These are phyloP conservation scores for Aspergillus tanneri DNA, from an alignment of 2,329 filamentous ascomycete genomes.

Conservation along the genomic window DNA sequence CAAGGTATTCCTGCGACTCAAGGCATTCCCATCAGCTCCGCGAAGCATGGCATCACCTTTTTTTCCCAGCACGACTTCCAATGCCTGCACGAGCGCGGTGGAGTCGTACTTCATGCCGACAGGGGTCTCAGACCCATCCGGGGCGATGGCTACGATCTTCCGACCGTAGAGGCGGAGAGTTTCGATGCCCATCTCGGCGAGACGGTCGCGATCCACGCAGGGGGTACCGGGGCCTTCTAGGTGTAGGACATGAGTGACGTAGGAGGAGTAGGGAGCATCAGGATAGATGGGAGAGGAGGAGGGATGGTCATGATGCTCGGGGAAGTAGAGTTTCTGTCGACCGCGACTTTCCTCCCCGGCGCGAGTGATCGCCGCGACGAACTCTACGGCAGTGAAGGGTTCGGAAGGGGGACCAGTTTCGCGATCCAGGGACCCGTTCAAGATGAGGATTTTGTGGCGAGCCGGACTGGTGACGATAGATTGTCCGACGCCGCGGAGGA, in stretches of 20 bases:
- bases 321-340: conserved; percentile 21
- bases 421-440: conserved; percentile 80
- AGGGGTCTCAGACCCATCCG: conserved; percentile 50
- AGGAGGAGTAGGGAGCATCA: conserved; percentile 58
- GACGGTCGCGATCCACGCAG: conserved; percentile 63
- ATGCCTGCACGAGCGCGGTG: conserved; percentile 68
- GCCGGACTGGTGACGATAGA: conserved; percentile 55
- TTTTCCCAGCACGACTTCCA: conserved; percentile 74
- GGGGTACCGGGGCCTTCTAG: conserved; percentile 71
- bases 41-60: conserved; percentile 53
- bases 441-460: conserved; percentile 73
- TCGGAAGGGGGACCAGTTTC: conserved; percentile 71
- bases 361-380: conserved; percentile 73
- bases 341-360: conserved; percentile 70
- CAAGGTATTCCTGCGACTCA: conserved; percentile 61
- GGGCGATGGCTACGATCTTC: conserved; percentile 39
- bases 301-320: conserved; percentile 9
- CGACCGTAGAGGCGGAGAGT: conserved; percentile 74
- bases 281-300: conserved; percentile 11
- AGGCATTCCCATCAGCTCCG: conserved; percentile 39
- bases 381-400: conserved; percentile 74
- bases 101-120: conserved; percentile 70
- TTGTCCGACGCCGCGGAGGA: conserved; percentile 72
- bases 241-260: conserved; percentile 82
- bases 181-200: conserved; percentile 70